Base-by-base conservation (phyloP, 2,329 filamentous ascomycete species). In the Diaporthe australafricana region DNA sequence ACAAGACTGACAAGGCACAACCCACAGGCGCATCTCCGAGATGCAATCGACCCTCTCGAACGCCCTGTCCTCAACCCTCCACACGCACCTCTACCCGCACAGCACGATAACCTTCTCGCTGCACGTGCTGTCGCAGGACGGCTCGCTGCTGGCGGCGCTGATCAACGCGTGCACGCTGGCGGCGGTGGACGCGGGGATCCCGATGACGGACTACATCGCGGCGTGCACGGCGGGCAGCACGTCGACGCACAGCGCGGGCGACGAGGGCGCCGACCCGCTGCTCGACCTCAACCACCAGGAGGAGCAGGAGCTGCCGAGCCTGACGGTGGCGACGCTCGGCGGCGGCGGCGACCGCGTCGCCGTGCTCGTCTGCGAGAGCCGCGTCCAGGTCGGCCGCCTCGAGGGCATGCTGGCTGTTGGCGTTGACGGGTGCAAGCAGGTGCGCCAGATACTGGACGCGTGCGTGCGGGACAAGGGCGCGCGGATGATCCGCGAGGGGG, bases 401-500 rank as follows among this genome's bases (percentile, higher is more conserved):
- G 96, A 99, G 84, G 93, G 93, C 1, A 97, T 99, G 95, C 84
- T 99, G 77, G 94, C 94, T 0, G 94, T 98, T 1, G 96, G 93
- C 0, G 91, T 98, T 62, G 95, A 98, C 80, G 96, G 95, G 6
- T 98, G 96, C 82, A 94, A 92, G 82, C 92, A 95, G 80, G 91
- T 98, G 48, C 89, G 94, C 75, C 88, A 90, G 75, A 92, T 98
- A 63, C 80, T 99, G 77, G 95, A 98, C 81, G 86, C 87, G 8
- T 92, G 97, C 17, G 91, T 98, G 56, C 90, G 92, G 79, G 89
- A 89, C 55, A 91, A 92, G 81, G 93, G 93, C 4, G 85, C 83
- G 72, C 87, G 86, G 79, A 89, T 94, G 84, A 81, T 94, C 17
- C 84, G 85, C 53, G 88, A 89, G 74, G 87, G 87, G 0, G 83